These are phyloP conservation scores for Prototheca cutis DNA, from an alignment of 163 green algal species.

Conservation along the genomic window DNA sequence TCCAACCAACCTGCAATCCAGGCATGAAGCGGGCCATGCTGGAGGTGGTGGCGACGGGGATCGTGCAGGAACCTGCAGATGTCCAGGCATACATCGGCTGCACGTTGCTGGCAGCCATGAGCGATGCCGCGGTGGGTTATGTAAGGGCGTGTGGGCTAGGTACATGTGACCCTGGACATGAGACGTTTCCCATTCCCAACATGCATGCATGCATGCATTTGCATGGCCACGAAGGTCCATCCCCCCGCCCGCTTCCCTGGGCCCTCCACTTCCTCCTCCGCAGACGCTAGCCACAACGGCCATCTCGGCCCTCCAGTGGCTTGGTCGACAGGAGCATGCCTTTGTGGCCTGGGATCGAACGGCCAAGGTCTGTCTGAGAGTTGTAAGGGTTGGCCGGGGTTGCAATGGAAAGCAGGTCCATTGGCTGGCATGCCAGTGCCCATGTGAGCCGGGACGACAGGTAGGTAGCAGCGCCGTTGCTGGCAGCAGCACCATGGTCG, in stretches of 20 bases:
- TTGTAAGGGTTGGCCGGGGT: neutral
- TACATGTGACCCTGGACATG: neutral
- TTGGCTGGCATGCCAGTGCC: too few relatives aligned
- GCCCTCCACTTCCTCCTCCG: conserved; percentile 2
- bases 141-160: too few relatives aligned
- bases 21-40: conserved; percentile 77
- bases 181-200: neutral
- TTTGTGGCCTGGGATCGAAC: conserved; percentile 52
- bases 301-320: conserved; percentile 53
- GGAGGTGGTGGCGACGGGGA: conserved; percentile 59
- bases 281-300: conserved; percentile 34
- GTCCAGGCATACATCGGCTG: conserved; percentile 58
- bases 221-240: too few relatives aligned
- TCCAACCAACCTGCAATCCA: too few relatives aligned
- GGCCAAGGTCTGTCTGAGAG: neutral
- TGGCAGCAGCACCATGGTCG: too few relatives aligned
- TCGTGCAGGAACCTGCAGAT: conserved; percentile 42
- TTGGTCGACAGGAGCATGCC: conserved; percentile 31
- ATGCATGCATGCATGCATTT: too few relatives aligned
- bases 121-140: conserved; percentile 14
- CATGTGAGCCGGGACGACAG: too few relatives aligned
- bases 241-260: too few relatives aligned
- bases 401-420: neutral
- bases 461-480: too few relatives aligned
- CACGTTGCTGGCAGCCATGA: conserved; percentile 59